These are phyloP conservation scores for Cymbopogon flexuosus DNA, from an alignment of 202 grass and related monocot species.

Conservation along the genomic window DNA sequence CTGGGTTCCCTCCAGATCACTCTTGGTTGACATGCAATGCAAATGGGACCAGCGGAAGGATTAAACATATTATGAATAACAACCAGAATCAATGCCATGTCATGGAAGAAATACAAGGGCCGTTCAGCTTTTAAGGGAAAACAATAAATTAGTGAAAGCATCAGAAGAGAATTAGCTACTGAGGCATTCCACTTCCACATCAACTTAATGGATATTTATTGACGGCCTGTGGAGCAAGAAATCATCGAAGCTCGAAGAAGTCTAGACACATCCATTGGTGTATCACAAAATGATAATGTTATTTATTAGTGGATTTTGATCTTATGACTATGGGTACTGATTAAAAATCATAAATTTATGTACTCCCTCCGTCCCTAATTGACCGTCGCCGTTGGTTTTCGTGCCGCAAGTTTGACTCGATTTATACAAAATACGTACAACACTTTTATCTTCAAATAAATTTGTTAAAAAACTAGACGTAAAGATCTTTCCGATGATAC, in stretches of 20 bases:
- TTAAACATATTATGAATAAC: conserved; percentile 21
- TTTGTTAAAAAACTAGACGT: too few relatives aligned
- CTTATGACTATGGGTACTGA: background rate
- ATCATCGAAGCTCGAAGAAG: conserved; percentile 11
- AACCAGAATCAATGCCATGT: background rate
- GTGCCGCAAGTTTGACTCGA: too few relatives aligned
- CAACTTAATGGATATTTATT: conserved; percentile 6
- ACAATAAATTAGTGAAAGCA: conserved; percentile 14
- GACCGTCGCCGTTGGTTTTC: too few relatives aligned
- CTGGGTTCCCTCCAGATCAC: conserved; percentile 29
- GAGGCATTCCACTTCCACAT: conserved; percentile 11
- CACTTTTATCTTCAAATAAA: too few relatives aligned
- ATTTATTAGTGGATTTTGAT: background rate
- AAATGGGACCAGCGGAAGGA: conserved; percentile 9
- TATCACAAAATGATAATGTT: conserved; percentile 4
- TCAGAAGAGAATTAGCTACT: conserved; percentile 1
- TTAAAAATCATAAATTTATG: background rate
- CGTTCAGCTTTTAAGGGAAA: conserved; percentile 26
- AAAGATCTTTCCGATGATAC: too few relatives aligned
- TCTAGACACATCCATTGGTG: background rate
- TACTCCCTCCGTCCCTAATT: too few relatives aligned
- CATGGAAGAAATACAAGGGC: conserved; percentile 21
- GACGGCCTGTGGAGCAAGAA: background rate
- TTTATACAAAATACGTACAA: too few relatives aligned
- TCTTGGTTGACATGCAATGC: conserved; percentile 10